Conservation (phyloP, 1,139 yeast genomes). For the Hyphopichia wangnamkhiaoensis region DNA sequence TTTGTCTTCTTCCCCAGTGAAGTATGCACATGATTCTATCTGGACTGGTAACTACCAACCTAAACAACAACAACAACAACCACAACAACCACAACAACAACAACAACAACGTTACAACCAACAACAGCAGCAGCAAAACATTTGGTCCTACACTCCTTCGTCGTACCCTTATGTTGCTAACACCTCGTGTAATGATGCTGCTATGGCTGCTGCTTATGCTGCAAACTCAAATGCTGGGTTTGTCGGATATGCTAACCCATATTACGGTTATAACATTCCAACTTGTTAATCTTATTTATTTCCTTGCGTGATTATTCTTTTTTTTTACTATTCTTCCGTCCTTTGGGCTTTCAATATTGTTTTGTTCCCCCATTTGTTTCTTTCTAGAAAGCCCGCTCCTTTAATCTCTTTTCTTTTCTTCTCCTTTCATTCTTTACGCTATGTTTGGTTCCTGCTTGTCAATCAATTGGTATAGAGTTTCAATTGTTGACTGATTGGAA, state of each 20-base stretch:
- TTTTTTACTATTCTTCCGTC: neutral
- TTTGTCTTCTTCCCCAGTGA: conserved; percentile 26
- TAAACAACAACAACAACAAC: conserved; percentile 4
- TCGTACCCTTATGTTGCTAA: conserved; percentile 18
- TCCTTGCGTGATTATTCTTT: neutral
- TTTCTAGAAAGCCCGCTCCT: neutral
- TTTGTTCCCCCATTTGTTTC: conserved; percentile 1
- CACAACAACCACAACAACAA: conserved; percentile 7
- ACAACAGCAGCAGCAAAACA: conserved; percentile 2
- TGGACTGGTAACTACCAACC: conserved; percentile 17
- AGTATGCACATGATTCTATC: conserved; percentile 24
- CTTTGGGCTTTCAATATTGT: neutral
- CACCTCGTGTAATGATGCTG: conserved; percentile 1
- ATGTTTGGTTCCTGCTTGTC: too few species aligned
- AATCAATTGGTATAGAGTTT: too few species aligned
- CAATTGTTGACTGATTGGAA: too few species aligned
- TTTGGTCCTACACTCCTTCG: conserved; percentile 22
- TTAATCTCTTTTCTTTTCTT: neutral
- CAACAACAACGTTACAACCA: conserved; percentile 5
- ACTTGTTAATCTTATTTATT: conserved; percentile 21
- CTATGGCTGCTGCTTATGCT: conserved; percentile 1
- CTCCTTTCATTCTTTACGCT: too few species aligned
- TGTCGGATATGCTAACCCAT: conserved; percentile 44
- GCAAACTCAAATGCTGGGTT: conserved; percentile 10
- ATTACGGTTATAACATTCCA: conserved; percentile 36